phyloP scores from a whole-genome alignment of 2,329 filamentous ascomycete genomes.

The Nemania diffusa region DNA sequence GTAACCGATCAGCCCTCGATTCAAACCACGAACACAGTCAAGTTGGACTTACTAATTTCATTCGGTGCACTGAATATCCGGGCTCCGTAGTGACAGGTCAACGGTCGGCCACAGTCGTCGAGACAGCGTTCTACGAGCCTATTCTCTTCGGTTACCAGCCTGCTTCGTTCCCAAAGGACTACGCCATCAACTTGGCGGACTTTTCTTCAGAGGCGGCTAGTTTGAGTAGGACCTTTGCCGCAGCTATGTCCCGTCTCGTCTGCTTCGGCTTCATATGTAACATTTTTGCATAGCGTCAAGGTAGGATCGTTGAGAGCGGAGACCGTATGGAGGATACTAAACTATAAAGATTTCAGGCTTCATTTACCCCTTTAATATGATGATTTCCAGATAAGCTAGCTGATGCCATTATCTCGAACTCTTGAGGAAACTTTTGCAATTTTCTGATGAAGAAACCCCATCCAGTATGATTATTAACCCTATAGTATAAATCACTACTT shows the following conservation, averaged over 20 bases:
- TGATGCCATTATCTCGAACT: too few relatives aligned
- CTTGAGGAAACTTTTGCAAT: too few relatives aligned
- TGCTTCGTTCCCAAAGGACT: conserved; percentile 9
- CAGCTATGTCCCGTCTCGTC: conserved; percentile 21
- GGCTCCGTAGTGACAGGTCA: conserved; percentile 15
- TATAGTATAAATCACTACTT: too few relatives aligned
- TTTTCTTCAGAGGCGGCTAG: conserved; percentile 8
- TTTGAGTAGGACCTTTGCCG: conserved; percentile 9
- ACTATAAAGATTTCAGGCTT: too few relatives aligned
- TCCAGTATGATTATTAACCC: too few relatives aligned
- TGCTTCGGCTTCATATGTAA: conserved; percentile 20
- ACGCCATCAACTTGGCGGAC: conserved; percentile 8
- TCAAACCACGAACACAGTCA: not conserved
- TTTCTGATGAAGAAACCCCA: too few relatives aligned
- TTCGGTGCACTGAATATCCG: conserved; percentile 20
- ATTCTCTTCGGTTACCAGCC: not conserved
- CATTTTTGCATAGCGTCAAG: conserved; percentile 14
- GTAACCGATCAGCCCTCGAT: not conserved
- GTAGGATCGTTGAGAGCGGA: not conserved
- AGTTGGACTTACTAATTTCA: conserved; percentile 11
- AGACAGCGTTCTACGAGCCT: conserved; percentile 10
- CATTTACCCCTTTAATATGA: too few relatives aligned
- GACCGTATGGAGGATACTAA: too few relatives aligned
- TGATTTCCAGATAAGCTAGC: too few relatives aligned
- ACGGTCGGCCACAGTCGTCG: conserved; percentile 10